Conservation (phyloP, 1,139 yeast genomes). For the Meyerozyma elateridarum region DNA sequence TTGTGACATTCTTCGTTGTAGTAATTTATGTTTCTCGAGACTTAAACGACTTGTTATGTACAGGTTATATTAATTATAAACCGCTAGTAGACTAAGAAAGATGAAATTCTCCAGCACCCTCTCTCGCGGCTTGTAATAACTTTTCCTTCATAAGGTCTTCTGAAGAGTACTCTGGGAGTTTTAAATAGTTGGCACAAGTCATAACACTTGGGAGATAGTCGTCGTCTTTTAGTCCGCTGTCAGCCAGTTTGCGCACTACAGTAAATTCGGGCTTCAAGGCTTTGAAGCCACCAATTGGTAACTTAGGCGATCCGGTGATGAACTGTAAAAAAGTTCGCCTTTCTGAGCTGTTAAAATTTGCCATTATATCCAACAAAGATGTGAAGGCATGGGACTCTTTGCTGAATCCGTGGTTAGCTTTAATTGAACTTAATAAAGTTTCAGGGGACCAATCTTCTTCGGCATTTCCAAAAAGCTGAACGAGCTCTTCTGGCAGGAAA, state of each 20-base stretch:
- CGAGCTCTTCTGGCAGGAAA: slow-evolving; percentile 71
- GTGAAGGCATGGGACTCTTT: slow-evolving; percentile 64
- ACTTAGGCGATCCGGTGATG: slow-evolving; percentile 86
- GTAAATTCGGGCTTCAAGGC: slow-evolving; percentile 79
- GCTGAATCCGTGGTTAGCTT: slow-evolving; percentile 89
- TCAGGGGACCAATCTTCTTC: slow-evolving; percentile 85
- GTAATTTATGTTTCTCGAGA: too few species aligned
- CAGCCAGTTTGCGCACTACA: slow-evolving; percentile 78
- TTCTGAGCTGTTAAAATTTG: slow-evolving; percentile 47
- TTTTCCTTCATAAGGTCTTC: slow-evolving; percentile 54
- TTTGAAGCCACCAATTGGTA: slow-evolving; percentile 93
- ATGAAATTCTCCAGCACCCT: slow-evolving; percentile 87
- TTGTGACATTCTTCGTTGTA: too few species aligned
- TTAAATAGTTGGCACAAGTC: slow-evolving; percentile 96
- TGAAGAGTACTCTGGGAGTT: slow-evolving; percentile 76
- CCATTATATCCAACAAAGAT: slow-evolving; percentile 56
- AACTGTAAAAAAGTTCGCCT: slow-evolving; percentile 78
- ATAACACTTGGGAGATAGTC: slow-evolving; percentile 92
- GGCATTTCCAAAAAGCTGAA: slow-evolving; percentile 63
- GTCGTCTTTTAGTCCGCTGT: slow-evolving; percentile 63
- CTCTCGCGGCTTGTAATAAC: slow-evolving; percentile 67
- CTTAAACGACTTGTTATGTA: too few species aligned
- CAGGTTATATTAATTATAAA: too few species aligned
- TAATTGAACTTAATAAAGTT: slow-evolving; percentile 55
- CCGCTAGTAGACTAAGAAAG: too few species aligned